phyloP scores from a whole-genome alignment of 2,329 filamentous ascomycete genomes.

The Fragosphaeria purpurea region DNA sequence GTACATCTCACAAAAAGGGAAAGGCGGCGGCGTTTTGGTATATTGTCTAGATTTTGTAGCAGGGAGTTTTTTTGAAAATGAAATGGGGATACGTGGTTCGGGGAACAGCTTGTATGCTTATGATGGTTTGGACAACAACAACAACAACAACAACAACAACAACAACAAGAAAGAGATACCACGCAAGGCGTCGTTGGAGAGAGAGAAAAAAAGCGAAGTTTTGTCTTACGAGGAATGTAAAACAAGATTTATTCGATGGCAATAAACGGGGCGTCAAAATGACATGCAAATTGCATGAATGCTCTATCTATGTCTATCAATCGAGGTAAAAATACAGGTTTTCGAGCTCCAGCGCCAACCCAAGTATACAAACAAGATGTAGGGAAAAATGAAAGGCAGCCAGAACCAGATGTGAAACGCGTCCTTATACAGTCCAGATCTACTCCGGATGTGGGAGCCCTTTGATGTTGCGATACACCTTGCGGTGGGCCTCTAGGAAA shows the following conservation, averaged over 20 bases:
- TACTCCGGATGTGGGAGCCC: conserved; percentile 26
- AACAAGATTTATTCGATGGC: no score
- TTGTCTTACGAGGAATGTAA: no score
- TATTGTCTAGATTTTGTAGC: no score
- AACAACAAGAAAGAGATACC: neutral
- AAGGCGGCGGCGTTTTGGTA: no score
- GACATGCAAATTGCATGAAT: no score
- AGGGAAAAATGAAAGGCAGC: neutral
- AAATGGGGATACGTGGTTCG: no score
- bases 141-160: neutral
- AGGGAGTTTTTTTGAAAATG: no score
- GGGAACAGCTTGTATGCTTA: no score
- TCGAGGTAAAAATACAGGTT: neutral
- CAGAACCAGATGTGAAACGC: neutral
- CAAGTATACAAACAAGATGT: neutral
- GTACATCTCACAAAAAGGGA: no score
- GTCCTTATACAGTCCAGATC: neutral
- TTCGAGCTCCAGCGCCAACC: neutral
- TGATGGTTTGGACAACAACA: neutral
- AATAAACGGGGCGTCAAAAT: no score
- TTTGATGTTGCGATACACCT: conserved; percentile 52
- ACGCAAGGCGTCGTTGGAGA: neutral
- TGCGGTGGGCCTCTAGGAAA: conserved; percentile 80
- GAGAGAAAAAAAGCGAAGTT: neutral
- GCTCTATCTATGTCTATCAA: neutral